Evolutionary conservation across 768 basidiomycete species (phyloP), one percentile per base, ranked within the genome.

Genomic region (Stropharia rugosoannulata): DNA sequence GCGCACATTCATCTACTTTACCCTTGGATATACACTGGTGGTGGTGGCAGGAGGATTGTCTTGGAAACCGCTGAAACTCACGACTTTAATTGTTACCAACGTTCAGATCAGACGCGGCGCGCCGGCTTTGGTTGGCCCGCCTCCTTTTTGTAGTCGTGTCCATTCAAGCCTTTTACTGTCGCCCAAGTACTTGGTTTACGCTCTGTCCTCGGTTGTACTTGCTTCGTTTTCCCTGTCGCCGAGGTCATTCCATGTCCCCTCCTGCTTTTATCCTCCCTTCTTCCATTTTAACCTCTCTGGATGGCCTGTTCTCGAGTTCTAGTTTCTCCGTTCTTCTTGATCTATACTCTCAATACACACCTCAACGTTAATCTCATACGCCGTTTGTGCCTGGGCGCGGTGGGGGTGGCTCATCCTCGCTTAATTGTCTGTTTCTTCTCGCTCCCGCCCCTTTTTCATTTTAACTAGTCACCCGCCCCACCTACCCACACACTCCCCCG

Each of bases 351-450:
- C 48, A 36, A 38, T 50, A 35, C 40, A 35, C 40, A 19, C 25
- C 29, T 12, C 37, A 43, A 37, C 12, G 16, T 36, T 50, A 38
- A 38, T 50, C 35, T 50, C 38, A 22, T 50, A 50, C 38, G 49
- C 35, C 49, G 38, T 22, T 18, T 40, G 19, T 36, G 22, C 13
- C 19, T 39, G 36, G 37, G 38, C 37, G 37, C n/a, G 49, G 49
- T n/a, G 12, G 16, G 38, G 32, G 49, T 18, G 32, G 50, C 25
- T n/a, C 49, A 48, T 54, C 22, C 25, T 61, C 63, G 55, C 58
- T 46, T 59, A 56, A 57, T 59, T 52, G 54, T 38, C 47, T 50
- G 48, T 49, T 56, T 58, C 56, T 54, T 49, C 22, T 44, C 38
- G 40, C 54, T 43, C 43, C 49, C 38, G n/a, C 47, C 41, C 40